Conservation (phyloP, 305 asterid genomes). For the Fraxinus paxiana region DNA sequence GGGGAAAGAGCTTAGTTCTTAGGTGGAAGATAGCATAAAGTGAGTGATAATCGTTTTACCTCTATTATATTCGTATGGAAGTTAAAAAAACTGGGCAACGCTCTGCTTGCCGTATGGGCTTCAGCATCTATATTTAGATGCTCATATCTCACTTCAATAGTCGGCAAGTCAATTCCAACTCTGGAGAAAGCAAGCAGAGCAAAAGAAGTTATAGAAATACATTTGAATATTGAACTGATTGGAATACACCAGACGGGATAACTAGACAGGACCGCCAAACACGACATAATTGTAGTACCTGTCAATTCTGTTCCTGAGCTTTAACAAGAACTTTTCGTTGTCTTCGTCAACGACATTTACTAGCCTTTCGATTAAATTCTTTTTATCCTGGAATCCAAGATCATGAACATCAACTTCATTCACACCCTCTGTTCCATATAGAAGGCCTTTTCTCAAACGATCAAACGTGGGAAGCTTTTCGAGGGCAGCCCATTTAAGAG, state of each 20-base stretch:
- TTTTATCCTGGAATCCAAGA: slow-evolving; percentile 50
- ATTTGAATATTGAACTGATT: background rate
- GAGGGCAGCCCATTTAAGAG: slow-evolving; percentile 68
- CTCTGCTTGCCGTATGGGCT: slow-evolving; percentile 49
- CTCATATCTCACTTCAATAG: slow-evolving; percentile 69
- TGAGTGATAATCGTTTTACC: slow-evolving; percentile 27
- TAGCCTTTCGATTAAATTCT: slow-evolving; percentile 45
- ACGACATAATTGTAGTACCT: slow-evolving; percentile 32
- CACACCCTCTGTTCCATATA: slow-evolving; percentile 45
- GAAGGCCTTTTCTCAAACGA: slow-evolving; percentile 62
- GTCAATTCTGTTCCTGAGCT: slow-evolving; percentile 60
- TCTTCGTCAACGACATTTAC: slow-evolving; percentile 49
- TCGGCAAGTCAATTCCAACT: slow-evolving; percentile 76
- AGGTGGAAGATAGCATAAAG: background rate
- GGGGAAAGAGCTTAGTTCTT: background rate
- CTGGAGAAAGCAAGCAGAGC: slow-evolving; percentile 29
- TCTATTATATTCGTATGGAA: slow-evolving; percentile 40
- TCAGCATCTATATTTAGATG: slow-evolving; percentile 58
- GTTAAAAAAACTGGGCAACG: slow-evolving; percentile 55
- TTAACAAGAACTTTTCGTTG: slow-evolving; percentile 65
- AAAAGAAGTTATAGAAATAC: slow-evolving; percentile 10
- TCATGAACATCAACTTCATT: slow-evolving; percentile 47
- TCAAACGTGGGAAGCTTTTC: slow-evolving; percentile 68
- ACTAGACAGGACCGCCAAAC: background rate
- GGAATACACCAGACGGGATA: background rate